Conservation (phyloP, 2,329 filamentous ascomycete genomes). For the Colletotrichum limetticola region DNA sequence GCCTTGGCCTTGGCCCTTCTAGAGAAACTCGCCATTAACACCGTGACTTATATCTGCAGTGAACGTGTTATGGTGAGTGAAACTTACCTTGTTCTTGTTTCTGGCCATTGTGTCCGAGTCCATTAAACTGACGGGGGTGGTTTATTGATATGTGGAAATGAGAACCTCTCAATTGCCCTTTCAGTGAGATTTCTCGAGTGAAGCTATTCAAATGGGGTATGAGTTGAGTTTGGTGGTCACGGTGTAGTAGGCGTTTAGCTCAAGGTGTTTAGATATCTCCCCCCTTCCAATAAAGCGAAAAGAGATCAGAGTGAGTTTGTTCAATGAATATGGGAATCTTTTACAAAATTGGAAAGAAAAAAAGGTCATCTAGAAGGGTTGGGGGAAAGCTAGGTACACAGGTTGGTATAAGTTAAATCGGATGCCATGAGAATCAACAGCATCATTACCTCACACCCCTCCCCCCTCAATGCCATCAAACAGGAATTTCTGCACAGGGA, state of each 20-base stretch:
- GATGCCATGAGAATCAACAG: background rate
- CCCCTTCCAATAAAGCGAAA: background rate
- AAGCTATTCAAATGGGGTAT: background rate
- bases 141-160: background rate
- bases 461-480: background rate
- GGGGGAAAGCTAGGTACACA: background rate
- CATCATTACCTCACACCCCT: constrained; percentile 30
- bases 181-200: background rate
- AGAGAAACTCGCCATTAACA: background rate
- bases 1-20: constrained; percentile 15
- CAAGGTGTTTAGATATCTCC: background rate
- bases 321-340: background rate
- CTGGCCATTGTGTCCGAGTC: constrained; percentile 32
- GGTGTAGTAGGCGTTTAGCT: background rate
- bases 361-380: background rate
- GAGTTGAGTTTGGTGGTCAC: background rate
- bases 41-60: background rate
- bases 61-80: too few relatives aligned
- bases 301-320: background rate
- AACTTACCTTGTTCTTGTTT: constrained; percentile 34
- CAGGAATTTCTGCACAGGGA: background rate
- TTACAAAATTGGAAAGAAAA: background rate
- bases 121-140: constrained; percentile 7
- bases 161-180: background rate
- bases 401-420: background rate